Base-by-base conservation (phyloP, 176 grass and related monocot genomes). In the Neostapfia colusana region DNA sequence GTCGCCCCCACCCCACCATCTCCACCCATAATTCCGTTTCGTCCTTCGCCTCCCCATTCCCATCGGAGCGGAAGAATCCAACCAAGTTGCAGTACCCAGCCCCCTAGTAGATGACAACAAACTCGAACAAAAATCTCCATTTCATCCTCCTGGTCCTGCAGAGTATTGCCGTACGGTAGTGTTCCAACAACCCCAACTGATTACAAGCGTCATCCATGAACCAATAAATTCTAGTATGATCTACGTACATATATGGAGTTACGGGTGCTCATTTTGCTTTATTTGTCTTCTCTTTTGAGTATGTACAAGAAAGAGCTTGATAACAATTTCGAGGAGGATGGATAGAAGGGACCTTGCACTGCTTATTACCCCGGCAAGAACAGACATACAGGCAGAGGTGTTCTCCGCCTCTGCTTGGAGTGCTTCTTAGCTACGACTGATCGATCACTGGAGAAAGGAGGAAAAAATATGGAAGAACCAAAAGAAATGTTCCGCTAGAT, bases 291-390 rank as follows among this genome's bases (percentile, higher is more conserved):
- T 49, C 43, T 50, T 18, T 77, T 15, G 42, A 21, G 18, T 54
- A 61, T 15, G 4, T 15, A 61, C 10, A 61, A 65, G 36, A 16
- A 65, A 65, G 12, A 51, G 17, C 11, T 61, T 67, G 91, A 93
- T 7, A 51, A 72, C 69, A 71, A 34, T 51, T 71, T 53, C 16
- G 25, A 5, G 41, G 95, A 49, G 15, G 10, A 8, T 55, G 41
- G n/a, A 9, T 76, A 28, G 2, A 20, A 28, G 8, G 39, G 17
- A 8, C 35, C 70, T 62, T 62, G 73, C 55, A 73, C 79, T 74
- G 67, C 86, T 87, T 76, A 92, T 87, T 62, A 88, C 36, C 46
- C 83, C 79, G 50, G 75, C 81, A 40, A 82, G 78, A 4, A 91
- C 79, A 26, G 69, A n/a, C n/a, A n/a, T n/a, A n/a, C n/a, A 67